These are phyloP conservation scores for Perkinsus chesapeaki DNA, from an alignment of 169 alveolate genomes.

Conservation along the genomic window DNA sequence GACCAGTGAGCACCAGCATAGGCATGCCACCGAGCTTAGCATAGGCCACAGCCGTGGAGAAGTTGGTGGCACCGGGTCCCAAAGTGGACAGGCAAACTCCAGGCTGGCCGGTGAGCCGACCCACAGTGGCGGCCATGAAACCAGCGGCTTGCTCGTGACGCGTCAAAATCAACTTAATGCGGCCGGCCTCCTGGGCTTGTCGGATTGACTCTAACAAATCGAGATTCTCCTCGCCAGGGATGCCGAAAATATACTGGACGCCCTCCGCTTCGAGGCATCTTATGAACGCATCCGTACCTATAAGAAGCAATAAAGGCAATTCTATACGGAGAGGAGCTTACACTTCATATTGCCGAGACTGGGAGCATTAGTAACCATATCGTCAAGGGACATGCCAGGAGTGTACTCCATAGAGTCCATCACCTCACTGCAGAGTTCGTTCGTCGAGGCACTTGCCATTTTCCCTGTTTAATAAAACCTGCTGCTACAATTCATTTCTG, in stretches of 20 bases:
- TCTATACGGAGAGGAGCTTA: too few species aligned
- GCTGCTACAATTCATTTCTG: not conserved
- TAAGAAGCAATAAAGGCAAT: too few species aligned
- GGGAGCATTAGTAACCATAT: not conserved
- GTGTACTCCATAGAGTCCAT: not conserved
- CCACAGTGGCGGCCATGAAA: not conserved
- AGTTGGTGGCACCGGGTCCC: not conserved
- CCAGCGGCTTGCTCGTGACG: not conserved
- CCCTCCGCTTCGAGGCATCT: not conserved
- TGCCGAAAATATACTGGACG: not conserved
- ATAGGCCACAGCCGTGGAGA: not conserved
- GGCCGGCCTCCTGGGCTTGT: not conserved
- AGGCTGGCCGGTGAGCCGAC: not conserved
- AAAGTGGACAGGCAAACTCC: not conserved
- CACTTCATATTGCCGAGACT: not conserved
- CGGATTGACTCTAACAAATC: not conserved
- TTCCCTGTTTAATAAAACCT: not conserved
- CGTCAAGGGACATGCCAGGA: not conserved
- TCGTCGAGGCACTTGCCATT: not conserved
- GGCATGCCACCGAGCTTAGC: conserved; percentile 1
- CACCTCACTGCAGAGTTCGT: not conserved
- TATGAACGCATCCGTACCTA: not conserved
- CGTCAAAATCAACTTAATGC: not conserved
- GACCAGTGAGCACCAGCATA: not conserved
- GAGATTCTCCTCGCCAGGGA: not conserved